Base-by-base conservation (phyloP, 2,329 filamentous ascomycete species). In the Alternaria incomplexa region DNA sequence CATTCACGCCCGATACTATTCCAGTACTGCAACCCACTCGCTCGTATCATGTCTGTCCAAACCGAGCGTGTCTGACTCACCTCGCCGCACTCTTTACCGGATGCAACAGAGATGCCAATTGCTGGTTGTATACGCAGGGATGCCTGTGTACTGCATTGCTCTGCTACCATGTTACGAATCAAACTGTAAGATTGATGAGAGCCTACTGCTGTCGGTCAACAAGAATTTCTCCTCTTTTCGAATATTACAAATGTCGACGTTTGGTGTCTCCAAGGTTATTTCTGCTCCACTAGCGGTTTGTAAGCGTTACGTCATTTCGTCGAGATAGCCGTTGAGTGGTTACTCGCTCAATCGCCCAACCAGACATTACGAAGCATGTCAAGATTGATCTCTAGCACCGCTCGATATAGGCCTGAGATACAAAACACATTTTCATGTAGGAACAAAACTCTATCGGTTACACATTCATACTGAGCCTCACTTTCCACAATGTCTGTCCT, bases 401-500 rank as follows among this genome's bases (percentile, higher is more conserved):
- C 6, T 32, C 4, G 30, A 32, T 8, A 15, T 15, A 32, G 30
- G 30, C 13, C 30, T 32, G 13, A 32, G 30, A 32, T 15, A 15
- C 30, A 15, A 32, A 32, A 15, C 13, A 32, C 13, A 8, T 32
- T 32, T 32, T 32, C 30, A 40, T 40, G 36, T 40, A 40, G 5
- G 8, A 40, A 40, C 36, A 17, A 17, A 40, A 40, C 12, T 23
- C 17, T 15, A 30, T 43, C 4, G 17, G 11, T 69, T 0, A 80
- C 67, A 3, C 36, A 17, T 40, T 17, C 36, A 40, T 17, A 40
- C 36, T 40, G 9, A 40, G 36, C 36, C 36, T 20, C 22, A 47
- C 44, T 23, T 23, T 10, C 70, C 20, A 47, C 44, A n/a, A 77
- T 76, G 74, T 52, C 69, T 48, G 75, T 86, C 54, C 80, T 86